A percentile compares a stretch with the other conserved stretches of the same genome.
Conservation (phyloP, 2,329 filamentous ascomycete species). For the Daldinia eschscholtzii region DNA sequence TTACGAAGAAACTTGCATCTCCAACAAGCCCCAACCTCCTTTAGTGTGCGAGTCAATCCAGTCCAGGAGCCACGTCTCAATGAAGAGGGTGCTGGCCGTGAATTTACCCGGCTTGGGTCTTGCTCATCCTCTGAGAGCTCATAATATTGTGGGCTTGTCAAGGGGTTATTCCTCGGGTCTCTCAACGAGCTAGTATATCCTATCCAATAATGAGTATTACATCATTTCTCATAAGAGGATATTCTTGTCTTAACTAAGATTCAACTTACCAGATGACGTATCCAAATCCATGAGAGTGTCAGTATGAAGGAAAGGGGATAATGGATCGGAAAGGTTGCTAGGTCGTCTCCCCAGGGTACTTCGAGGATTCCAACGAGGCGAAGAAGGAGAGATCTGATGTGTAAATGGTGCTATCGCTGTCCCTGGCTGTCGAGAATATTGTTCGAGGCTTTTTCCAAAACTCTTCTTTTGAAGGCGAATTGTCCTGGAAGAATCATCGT, state of each 20-base stretch:
- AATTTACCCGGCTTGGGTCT: slow-evolving; percentile 17
- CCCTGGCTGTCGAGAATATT: slow-evolving; percentile 15
- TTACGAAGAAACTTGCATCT: slow-evolving; percentile 44
- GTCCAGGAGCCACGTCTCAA: slow-evolving; percentile 20
- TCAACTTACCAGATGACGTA: slow-evolving; percentile 16
- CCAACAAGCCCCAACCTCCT: slow-evolving; percentile 43
- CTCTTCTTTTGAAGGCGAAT: slow-evolving; percentile 34
- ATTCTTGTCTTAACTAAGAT: slow-evolving; percentile 11
- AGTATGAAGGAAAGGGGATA: neutral
- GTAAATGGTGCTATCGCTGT: neutral
- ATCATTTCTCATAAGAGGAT: neutral
- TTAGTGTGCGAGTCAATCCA: slow-evolving; percentile 37
- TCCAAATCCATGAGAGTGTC: slow-evolving; percentile 28
- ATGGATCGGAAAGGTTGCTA: neutral
- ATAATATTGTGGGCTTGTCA: slow-evolving; percentile 11
- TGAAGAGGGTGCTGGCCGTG: slow-evolving; percentile 1
- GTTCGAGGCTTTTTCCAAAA: slow-evolving; percentile 4
- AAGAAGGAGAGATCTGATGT: neutral
- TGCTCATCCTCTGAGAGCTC: slow-evolving; percentile 34
- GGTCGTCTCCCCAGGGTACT: neutral
- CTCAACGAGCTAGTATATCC: slow-evolving; percentile 20
- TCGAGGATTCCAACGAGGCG: slow-evolving; percentile 10
- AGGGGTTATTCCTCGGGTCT: slow-evolving; percentile 14
- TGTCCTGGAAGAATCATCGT: slow-evolving; percentile 17
- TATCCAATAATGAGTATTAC: slow-evolving; percentile 17